phyloP scores from a whole-genome alignment of 805 yeast genomes.

The Saccharomycopsis sp. region DNA sequence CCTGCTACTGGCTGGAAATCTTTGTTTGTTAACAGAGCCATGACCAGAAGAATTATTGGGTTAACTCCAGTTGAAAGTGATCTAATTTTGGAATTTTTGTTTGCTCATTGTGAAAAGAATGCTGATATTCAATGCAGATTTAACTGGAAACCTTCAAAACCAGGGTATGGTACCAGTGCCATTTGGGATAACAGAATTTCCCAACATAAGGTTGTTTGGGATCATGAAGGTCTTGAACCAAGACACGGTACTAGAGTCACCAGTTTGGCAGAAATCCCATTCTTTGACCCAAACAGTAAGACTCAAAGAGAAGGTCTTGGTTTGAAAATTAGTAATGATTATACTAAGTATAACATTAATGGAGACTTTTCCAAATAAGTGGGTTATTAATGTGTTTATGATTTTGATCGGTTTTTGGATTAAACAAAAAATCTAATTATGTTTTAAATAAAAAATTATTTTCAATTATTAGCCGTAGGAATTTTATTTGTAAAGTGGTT shows the following conservation, averaged over 20 bases:
- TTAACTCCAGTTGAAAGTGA: conserved; percentile 41
- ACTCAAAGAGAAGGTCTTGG: conserved; percentile 46
- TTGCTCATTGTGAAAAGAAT: conserved; percentile 36
- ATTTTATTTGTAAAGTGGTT: neutral
- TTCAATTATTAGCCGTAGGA: too few species aligned
- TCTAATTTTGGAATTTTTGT: conserved; percentile 36
- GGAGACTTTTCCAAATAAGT: neutral
- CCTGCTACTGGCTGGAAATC: conserved; percentile 59
- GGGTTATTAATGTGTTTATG: neutral
- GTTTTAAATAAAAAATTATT: too few species aligned
- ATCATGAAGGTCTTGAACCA: conserved; percentile 33
- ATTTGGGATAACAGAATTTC: conserved; percentile 52
- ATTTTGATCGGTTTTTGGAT: neutral
- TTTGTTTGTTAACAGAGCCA: conserved; percentile 40
- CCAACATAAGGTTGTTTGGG: conserved; percentile 32
- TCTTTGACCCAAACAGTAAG: conserved; percentile 37
- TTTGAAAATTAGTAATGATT: neutral
- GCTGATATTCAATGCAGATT: conserved; percentile 45
- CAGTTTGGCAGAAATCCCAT: conserved; percentile 44
- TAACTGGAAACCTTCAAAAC: conserved; percentile 37
- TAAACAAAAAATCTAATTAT: neutral
- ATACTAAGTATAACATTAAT: too few species aligned
- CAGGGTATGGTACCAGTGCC: conserved; percentile 39
- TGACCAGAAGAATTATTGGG: conserved; percentile 43
- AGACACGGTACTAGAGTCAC: conserved; percentile 45